Evolutionary conservation across 2,329 filamentous ascomycete genomes (phyloP).

Genomic region (Sphaerulina musiva): DNA sequence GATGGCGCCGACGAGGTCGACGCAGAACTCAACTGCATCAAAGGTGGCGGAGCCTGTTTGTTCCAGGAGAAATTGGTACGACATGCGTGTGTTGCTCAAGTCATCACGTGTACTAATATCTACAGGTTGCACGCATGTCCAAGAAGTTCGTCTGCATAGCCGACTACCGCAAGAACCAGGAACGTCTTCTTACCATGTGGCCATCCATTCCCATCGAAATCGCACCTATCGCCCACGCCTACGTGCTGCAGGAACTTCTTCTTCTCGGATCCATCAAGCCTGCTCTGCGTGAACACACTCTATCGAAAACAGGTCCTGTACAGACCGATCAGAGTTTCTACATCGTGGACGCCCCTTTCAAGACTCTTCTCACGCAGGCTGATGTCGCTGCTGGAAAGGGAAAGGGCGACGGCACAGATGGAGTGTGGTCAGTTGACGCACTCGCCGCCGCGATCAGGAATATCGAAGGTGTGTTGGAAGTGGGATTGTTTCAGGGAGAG

Average conservation of each 20-base stretch:
- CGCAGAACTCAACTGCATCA: constrained; percentile 90
- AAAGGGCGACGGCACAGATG: constrained; percentile 40
- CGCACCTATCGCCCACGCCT: constrained; percentile 71
- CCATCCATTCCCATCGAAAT: constrained; percentile 88
- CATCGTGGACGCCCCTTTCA: constrained; percentile 88
- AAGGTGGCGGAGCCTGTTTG: constrained; percentile 92
- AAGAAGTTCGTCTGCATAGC: constrained; percentile 32
- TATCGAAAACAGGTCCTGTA: constrained; percentile 74
- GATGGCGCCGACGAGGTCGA: constrained; percentile 98
- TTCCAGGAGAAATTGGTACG: constrained; percentile 82
- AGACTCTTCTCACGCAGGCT: constrained; percentile 58
- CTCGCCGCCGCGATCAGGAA: constrained; percentile 69
- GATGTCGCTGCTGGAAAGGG: constrained; percentile 43
- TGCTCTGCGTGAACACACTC: constrained; percentile 62
- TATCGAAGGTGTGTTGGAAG: constrained; percentile 82
- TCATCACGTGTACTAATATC: constrained; percentile 21
- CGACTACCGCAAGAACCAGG: constrained; percentile 87
- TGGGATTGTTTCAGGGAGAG: constrained; percentile 79
- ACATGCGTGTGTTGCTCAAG: constrained; percentile 60
- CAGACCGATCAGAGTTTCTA: constrained; percentile 81
- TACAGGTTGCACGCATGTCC: constrained; percentile 14
- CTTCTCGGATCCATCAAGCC: constrained; percentile 68
- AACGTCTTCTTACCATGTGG: constrained; percentile 68
- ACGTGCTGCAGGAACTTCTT: constrained; percentile 66
- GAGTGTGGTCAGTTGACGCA: constrained; percentile 71